These are phyloP conservation scores for Trypanosoma cruzi DNA, from an alignment of 208 protist genomes.

Conservation along the genomic window DNA sequence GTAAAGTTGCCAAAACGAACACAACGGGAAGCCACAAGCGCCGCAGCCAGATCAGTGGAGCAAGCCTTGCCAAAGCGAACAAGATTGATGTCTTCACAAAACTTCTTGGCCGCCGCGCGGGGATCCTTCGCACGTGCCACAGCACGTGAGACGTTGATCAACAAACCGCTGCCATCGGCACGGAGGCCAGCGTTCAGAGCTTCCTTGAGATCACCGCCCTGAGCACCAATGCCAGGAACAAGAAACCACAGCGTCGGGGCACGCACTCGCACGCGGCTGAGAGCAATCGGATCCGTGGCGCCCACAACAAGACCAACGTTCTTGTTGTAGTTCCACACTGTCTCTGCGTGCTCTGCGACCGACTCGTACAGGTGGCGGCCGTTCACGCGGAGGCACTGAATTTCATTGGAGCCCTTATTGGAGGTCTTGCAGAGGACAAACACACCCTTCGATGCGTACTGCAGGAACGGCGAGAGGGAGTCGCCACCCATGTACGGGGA, in stretches of 20 bases:
- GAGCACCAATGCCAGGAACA: slow-evolving; percentile 84
- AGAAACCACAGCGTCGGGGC: slow-evolving; percentile 89
- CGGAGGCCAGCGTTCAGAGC: slow-evolving; percentile 78
- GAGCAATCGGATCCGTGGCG: slow-evolving; percentile 79
- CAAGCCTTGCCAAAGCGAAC: slow-evolving; percentile 53
- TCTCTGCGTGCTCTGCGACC: slow-evolving; percentile 78
- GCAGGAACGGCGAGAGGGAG: slow-evolving; percentile 78
- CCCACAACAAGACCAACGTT: slow-evolving; percentile 90
- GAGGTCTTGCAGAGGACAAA: slow-evolving; percentile 92
- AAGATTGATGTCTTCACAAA: slow-evolving; percentile 82
- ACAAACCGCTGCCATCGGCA: slow-evolving; percentile 73
- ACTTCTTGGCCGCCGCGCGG: slow-evolving; percentile 58
- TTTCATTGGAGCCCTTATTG: slow-evolving; percentile 88
- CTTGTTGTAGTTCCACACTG: slow-evolving; percentile 66
- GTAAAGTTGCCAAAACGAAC: slow-evolving; percentile 96
- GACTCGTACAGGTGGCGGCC: slow-evolving; percentile 73
- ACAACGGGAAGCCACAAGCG: slow-evolving; percentile 78
- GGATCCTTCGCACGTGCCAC: slow-evolving; percentile 74
- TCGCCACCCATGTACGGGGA: slow-evolving; percentile 91
- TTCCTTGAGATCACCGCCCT: slow-evolving; percentile 79
- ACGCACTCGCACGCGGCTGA: slow-evolving; percentile 68
- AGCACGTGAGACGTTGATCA: slow-evolving; percentile 87
- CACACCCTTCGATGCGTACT: slow-evolving; percentile 73
- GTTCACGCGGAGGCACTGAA: slow-evolving; percentile 71
- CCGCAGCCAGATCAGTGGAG: slow-evolving; percentile 56